Conservation (phyloP, 345 rosid species). For the Trapa incisa region DNA sequence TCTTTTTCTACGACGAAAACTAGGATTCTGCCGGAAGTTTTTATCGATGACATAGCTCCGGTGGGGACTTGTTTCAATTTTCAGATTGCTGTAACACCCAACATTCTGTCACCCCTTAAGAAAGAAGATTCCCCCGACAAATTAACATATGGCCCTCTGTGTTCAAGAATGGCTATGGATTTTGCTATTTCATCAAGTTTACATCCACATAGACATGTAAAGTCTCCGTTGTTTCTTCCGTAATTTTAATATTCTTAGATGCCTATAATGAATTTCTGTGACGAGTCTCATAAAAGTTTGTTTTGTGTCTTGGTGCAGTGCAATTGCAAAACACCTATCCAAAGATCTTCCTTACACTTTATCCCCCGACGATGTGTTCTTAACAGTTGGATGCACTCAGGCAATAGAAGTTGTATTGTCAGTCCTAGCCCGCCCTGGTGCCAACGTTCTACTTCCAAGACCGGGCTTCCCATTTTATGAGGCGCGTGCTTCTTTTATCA, state of each 20-base stretch:
- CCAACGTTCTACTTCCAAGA: conserved; percentile 54
- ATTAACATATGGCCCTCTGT: too few species aligned
- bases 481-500: conserved; percentile 23
- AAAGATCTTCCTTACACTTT: conserved; percentile 45
- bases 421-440: conserved; percentile 44
- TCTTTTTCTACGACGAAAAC: not conserved
- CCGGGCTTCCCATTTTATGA: conserved; percentile 55
- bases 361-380: conserved; percentile 33
- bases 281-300: not conserved
- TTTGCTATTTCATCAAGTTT: too few species aligned
- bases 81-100: not conserved
- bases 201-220: too few species aligned
- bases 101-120: too few species aligned
- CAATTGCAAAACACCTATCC: conserved; percentile 47
- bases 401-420: conserved; percentile 36
- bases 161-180: too few species aligned
- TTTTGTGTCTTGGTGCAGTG: conserved; percentile 21
- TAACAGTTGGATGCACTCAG: conserved; percentile 53
- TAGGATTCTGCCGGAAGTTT: too few species aligned
- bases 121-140: not conserved
- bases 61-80: too few species aligned
- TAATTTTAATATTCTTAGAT: too few species aligned
- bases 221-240: too few species aligned
- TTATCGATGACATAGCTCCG: too few species aligned
- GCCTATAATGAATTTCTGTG: too few species aligned